A percentile compares a stretch with the other conserved stretches of the same genome.
Conservation (phyloP, 495 filamentous ascomycete genomes). For the Thozetella sp. region DNA sequence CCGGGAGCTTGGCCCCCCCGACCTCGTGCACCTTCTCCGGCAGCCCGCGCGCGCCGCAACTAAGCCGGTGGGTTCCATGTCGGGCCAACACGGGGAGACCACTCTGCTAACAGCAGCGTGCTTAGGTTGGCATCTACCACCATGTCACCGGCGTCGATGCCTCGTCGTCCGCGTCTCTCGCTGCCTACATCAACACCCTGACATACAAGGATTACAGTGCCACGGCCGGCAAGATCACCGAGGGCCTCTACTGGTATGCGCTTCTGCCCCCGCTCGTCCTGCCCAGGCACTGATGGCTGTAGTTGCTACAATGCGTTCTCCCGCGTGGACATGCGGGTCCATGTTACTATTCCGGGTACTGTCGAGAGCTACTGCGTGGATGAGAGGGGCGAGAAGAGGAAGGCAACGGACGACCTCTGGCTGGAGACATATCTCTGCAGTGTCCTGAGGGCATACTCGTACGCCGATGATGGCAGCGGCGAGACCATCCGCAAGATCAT, state of each 20-base stretch:
- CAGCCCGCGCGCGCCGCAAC: conserved; percentile 66
- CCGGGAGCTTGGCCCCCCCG: conserved; percentile 92
- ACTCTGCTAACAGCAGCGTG: not conserved
- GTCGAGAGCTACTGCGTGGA: conserved; percentile 97
- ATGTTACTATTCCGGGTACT: conserved; percentile 92
- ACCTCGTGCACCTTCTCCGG: conserved; percentile 93
- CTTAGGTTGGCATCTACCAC: conserved; percentile 88
- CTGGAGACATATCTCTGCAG: conserved; percentile 96
- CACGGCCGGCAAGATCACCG: conserved; percentile 81
- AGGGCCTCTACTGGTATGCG: conserved; percentile 87
- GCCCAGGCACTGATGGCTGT: conserved; percentile 2
- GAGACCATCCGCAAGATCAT: conserved; percentile 93
- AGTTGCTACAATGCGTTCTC: conserved; percentile 99
- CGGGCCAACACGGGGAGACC: not conserved
- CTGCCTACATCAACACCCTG: conserved; percentile 97
- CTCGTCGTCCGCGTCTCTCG: conserved; percentile 93
- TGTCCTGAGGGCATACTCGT: conserved; percentile 90
- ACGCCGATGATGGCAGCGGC: conserved; percentile 91
- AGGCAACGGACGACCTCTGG: conserved; percentile 91
- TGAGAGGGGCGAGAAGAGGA: conserved; percentile 90
- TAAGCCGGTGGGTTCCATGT: conserved; percentile 58
- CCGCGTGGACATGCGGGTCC: conserved; percentile 95
- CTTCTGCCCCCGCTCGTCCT: not conserved
- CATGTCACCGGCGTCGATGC: conserved; percentile 98
- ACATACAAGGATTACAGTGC: conserved; percentile 84